phyloP scores from a whole-genome alignment of 495 filamentous ascomycete genomes.

The Extremus antarcticus region DNA sequence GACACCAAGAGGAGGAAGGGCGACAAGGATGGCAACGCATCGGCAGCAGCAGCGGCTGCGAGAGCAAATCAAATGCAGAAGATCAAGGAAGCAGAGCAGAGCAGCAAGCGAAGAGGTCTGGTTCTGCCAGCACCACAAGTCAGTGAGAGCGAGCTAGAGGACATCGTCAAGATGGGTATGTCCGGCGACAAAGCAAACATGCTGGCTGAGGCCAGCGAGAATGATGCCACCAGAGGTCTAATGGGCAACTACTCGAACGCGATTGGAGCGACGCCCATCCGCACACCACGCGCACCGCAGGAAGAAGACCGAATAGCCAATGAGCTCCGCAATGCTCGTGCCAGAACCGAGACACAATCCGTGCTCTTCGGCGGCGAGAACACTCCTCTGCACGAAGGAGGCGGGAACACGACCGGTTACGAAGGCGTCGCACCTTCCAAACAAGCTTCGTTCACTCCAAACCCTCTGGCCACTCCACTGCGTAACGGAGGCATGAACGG shows the following conservation, averaged over 20 bases:
- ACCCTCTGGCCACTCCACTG: slow-evolving; percentile 88
- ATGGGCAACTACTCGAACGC: slow-evolving; percentile 75
- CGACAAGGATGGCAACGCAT: slow-evolving; percentile 67
- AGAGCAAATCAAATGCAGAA: slow-evolving; percentile 94
- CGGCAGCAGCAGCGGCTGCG: slow-evolving; percentile 73
- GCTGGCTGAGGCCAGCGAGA: slow-evolving; percentile 66
- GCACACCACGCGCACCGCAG: slow-evolving; percentile 79
- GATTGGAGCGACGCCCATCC: slow-evolving; percentile 73
- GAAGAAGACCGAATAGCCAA: slow-evolving; percentile 94
- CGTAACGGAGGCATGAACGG: slow-evolving; percentile 52
- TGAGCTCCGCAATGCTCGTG: slow-evolving; percentile 88
- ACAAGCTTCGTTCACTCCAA: slow-evolving; percentile 77
- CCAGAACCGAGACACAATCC: slow-evolving; percentile 90
- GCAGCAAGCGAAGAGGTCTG: slow-evolving; percentile 75
- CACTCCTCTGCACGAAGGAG: slow-evolving; percentile 66
- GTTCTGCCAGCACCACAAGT: slow-evolving; percentile 82
- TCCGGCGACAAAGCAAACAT: slow-evolving; percentile 77
- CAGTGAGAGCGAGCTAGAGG: slow-evolving; percentile 82
- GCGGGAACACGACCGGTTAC: slow-evolving; percentile 72
- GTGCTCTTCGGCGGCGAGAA: slow-evolving; percentile 91
- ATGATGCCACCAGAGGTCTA: slow-evolving; percentile 72
- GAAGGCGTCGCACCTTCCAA: slow-evolving; percentile 73
- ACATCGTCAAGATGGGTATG: slow-evolving; percentile 98
- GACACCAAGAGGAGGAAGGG: slow-evolving; percentile 65
- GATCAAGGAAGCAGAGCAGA: slow-evolving; percentile 91